phyloP scores from a whole-genome alignment of 345 rosid genomes.

The Raphanus raphanistrum region DNA sequence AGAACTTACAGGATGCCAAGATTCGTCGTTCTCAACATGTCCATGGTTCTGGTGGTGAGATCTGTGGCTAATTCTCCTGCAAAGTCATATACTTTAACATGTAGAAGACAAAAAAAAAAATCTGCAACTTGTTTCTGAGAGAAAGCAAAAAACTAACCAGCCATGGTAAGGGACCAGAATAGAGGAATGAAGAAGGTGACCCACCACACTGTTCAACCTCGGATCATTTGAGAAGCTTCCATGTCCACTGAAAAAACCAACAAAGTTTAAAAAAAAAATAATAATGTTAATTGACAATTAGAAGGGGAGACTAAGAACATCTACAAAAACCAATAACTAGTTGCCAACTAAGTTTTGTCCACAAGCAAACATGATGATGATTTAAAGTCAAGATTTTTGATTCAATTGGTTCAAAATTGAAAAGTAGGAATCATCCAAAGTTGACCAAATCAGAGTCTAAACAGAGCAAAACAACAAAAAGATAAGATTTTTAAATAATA shows the following conservation, averaged over 20 bases:
- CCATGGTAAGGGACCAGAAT: constrained; percentile 95
- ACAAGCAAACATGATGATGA: constrained; percentile 19
- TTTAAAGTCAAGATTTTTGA: neutral
- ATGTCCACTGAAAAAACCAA: constrained; percentile 63
- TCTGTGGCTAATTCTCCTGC: constrained; percentile 95
- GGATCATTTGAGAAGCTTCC: constrained; percentile 83
- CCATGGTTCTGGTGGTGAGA: constrained; percentile 97
- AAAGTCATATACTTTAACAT: constrained; percentile 10
- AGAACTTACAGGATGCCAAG: constrained; percentile 78
- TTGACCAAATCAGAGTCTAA: constrained; percentile 20
- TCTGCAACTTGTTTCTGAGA: neutral
- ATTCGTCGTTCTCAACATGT: constrained; percentile 92
- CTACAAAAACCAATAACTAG: constrained; percentile 10
- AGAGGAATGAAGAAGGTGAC: constrained; percentile 88
- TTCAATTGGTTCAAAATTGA: constrained; percentile 9
- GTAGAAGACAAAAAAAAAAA: neutral
- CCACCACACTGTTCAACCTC: constrained; percentile 69
- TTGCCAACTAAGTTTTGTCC: constrained; percentile 4
- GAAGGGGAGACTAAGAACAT: neutral
- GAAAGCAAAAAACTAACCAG: constrained; percentile 58
- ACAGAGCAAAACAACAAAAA: constrained; percentile 3
- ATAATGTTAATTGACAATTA: neutral
- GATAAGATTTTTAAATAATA: neutral
- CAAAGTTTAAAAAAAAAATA: neutral
- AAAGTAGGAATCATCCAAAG: constrained; percentile 20